Conservation (phyloP, 345 rosid genomes). For the Microcos paniculata region DNA sequence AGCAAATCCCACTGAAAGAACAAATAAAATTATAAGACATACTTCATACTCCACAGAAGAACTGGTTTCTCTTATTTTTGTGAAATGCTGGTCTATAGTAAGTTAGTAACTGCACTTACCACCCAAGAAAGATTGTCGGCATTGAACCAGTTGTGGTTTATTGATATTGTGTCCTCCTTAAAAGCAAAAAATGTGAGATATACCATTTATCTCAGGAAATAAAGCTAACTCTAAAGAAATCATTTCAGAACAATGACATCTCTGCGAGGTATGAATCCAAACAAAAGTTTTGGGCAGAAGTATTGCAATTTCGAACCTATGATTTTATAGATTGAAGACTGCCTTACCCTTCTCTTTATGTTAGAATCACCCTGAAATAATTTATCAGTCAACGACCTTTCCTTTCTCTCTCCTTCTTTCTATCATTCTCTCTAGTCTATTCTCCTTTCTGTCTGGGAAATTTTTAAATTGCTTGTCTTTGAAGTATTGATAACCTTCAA, state of each 20-base stretch:
- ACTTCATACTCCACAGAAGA: not conserved
- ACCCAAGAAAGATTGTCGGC: conserved; percentile 80
- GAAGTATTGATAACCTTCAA: not conserved
- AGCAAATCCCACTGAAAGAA: conserved; percentile 80
- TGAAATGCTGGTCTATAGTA: conserved; percentile 1
- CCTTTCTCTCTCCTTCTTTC: not conserved
- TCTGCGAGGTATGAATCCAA: not conserved
- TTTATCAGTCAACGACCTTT: not conserved
- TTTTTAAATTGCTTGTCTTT: not conserved
- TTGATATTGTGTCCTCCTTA: conserved; percentile 91
- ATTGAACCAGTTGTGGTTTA: conserved; percentile 96
- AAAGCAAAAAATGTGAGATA: conserved; percentile 4
- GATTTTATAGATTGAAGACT: not conserved
- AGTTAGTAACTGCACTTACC: conserved; percentile 46
- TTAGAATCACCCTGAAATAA: not conserved
- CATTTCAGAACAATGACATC: not conserved
- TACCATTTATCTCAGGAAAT: not conserved
- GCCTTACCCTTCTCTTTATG: not conserved
- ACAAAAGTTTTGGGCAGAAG: not conserved
- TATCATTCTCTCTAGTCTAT: not conserved
- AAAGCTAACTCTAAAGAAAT: not conserved
- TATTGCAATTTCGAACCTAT: not conserved
- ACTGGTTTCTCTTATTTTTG: not conserved
- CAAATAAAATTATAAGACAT: conserved; percentile 11
- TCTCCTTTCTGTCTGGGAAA: not conserved